phyloP scores from a whole-genome alignment of 768 basidiomycete species.

The Mycena indigotica region DNA sequence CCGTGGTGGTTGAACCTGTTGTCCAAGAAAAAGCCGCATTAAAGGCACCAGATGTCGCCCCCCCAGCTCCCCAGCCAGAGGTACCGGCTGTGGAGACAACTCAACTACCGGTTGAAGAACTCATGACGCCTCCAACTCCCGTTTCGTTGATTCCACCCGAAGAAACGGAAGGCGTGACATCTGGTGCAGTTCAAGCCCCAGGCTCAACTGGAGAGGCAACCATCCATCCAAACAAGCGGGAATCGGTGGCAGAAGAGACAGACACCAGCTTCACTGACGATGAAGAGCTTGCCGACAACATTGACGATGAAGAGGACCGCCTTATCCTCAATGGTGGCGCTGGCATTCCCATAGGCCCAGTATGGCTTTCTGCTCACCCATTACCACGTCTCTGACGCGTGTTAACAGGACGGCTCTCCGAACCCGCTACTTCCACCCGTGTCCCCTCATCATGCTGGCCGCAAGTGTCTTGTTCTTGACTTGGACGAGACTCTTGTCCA shows the following conservation, averaged over 20 bases:
- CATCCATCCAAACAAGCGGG: slow-evolving; percentile 39
- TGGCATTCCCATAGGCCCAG: slow-evolving; percentile 79
- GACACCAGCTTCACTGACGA: slow-evolving; percentile 55
- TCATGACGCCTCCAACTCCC: slow-evolving; percentile 22
- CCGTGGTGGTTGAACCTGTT: slow-evolving; percentile 15
- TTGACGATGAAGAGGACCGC: slow-evolving; percentile 70
- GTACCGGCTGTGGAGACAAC: background rate
- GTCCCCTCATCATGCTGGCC: slow-evolving; percentile 61
- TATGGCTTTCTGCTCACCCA: slow-evolving; percentile 43
- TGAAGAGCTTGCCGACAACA: slow-evolving; percentile 48
- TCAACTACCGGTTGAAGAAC: slow-evolving; percentile 16
- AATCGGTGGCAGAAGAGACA: slow-evolving; percentile 32
- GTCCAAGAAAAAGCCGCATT: slow-evolving; percentile 17
- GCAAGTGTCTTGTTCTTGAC: slow-evolving; percentile 85
- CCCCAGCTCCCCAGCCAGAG: background rate
- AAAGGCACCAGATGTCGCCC: slow-evolving; percentile 3
- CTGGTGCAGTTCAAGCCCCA: slow-evolving; percentile 88
- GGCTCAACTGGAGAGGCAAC: slow-evolving; percentile 68
- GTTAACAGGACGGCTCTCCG: slow-evolving; percentile 66
- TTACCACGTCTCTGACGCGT: slow-evolving; percentile 12
- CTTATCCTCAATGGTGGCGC: slow-evolving; percentile 77
- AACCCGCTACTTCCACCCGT: slow-evolving; percentile 73
- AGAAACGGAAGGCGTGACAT: slow-evolving; percentile 87
- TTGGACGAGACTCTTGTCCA: slow-evolving; percentile 88
- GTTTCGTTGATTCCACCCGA: slow-evolving; percentile 28